Evolutionary conservation across 1,284 basidiomycete species (phyloP).

Genomic region (Ganoderma resinaceum): DNA sequence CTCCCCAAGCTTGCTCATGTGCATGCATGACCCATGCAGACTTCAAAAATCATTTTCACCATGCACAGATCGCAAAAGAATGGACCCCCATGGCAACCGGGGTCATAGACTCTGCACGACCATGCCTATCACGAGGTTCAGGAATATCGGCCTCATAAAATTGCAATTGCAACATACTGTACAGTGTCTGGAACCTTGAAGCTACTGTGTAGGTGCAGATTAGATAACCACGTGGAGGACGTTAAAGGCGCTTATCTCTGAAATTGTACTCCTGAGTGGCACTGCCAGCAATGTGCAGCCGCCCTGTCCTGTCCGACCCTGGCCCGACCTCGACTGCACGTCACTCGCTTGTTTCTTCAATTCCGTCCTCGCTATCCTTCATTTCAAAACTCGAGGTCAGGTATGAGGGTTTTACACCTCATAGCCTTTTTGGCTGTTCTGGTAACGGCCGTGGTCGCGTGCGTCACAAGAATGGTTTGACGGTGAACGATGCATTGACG

Average conservation of each 20-base stretch:
- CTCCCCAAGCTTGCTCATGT: too few species aligned
- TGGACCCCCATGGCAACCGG: too few species aligned
- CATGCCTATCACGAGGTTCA: too few species aligned
- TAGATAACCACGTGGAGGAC: slow-evolving; percentile 38
- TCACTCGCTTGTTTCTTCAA: background rate
- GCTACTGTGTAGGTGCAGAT: background rate
- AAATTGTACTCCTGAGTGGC: too few species aligned
- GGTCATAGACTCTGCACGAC: too few species aligned
- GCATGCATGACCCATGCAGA: too few species aligned
- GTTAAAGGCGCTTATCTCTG: background rate
- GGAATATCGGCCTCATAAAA: too few species aligned
- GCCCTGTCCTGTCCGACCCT: background rate
- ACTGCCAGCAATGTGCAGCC: too few species aligned
- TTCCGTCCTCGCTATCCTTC: background rate
- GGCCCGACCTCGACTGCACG: background rate
- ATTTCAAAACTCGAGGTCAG: background rate
- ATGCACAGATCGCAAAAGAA: too few species aligned
- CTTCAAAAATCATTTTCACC: too few species aligned
- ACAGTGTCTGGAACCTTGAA: too few species aligned
- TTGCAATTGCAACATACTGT: too few species aligned
- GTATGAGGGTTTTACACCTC: slow-evolving; percentile 43
- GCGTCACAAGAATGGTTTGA: slow-evolving; percentile 25
- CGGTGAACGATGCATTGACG: slow-evolving; percentile 14
- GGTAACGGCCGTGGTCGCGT: slow-evolving; percentile 43
- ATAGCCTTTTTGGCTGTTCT: slow-evolving; percentile 40